Base-by-base conservation (phyloP, 352 stramenopile genomes). In the Phytophthora hibernalis region DNA sequence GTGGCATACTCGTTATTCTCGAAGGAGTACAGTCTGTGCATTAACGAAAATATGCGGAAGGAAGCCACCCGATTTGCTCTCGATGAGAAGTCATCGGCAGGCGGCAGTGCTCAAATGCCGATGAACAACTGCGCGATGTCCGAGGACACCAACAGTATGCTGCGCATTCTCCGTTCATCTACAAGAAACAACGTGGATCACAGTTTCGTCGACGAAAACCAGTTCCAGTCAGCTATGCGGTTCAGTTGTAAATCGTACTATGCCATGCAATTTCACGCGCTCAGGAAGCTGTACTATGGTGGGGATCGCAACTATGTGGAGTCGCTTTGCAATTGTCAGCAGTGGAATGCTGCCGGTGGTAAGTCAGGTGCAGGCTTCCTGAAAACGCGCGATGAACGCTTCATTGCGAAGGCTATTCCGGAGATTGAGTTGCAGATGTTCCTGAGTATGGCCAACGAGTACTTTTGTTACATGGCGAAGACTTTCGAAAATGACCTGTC, bases 171-270 rank as follows among this genome's bases (percentile, higher is more conserved):
- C 21, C 79, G 83, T 12, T 92, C 83, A 11, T 70, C 76, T 28
- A 78, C 79, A 7, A 75, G 88, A 11, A 95, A 89, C 64, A 96
- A 96, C 28, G 82, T 96, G 10, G 88, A 95, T 22, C 83, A 96
- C 57, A 80, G 81, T 26, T 96, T 96, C 50, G 82, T 92, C 10
- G 88, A 96, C 47, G 88, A 96, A 31, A 94, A 89, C 56, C 82
- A 95, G 56, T 96, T 95, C 60, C 86, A 96, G 59, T 74, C 75
- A 4, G 72, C 78, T 22, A 92, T 88, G 43, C 85, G 86, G 7
- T 96, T 96, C 55, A 90, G 80, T 42, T 96, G 89, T 70, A 96
- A 95, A 61, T 89, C 85, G 44, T 96, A 95, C 61, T 96, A 95
- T 48, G 89, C 89, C 18, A 94, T 94, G 84, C 89, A 96, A 70